Evolutionary conservation across 2,329 filamentous ascomycete species (phyloP).

Genomic region (Helminthosporium solani): DNA sequence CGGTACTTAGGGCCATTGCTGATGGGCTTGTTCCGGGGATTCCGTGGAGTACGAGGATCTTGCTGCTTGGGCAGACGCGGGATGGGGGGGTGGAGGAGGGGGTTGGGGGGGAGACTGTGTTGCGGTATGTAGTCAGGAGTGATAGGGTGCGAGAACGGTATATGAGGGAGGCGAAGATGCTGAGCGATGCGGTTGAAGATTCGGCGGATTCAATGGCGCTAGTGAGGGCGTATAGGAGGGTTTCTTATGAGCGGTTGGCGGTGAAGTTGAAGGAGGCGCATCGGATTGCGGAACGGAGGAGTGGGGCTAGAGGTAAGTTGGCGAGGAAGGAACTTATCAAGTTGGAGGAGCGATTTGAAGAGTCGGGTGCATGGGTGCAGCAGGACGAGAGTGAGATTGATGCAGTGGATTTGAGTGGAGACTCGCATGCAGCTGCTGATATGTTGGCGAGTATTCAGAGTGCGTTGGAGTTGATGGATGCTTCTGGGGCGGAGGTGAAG

Average conservation of each 20-base stretch:
- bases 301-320: slow-evolving; percentile 71
- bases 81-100: slow-evolving; percentile 31
- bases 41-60: slow-evolving; percentile 37
- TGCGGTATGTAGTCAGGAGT: slow-evolving; percentile 65
- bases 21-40: slow-evolving; percentile 74
- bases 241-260: slow-evolving; percentile 64
- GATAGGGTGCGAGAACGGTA: slow-evolving; percentile 55
- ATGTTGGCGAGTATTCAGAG: slow-evolving; percentile 69
- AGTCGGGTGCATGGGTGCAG: slow-evolving; percentile 53
- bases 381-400: slow-evolving; percentile 60
- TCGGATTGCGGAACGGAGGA: slow-evolving; percentile 71
- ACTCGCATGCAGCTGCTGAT: slow-evolving; percentile 69
- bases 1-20: slow-evolving; percentile 71
- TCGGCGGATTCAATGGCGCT: slow-evolving; percentile 58
- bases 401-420: slow-evolving; percentile 57
- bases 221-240: slow-evolving; percentile 60
- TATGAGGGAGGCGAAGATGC: slow-evolving; percentile 61
- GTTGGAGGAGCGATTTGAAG: slow-evolving; percentile 66
- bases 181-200: slow-evolving; percentile 62
- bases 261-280: slow-evolving; percentile 67
- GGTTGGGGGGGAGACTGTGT: slow-evolving; percentile 49
- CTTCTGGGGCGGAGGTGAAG: slow-evolving; percentile 64
- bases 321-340: slow-evolving; percentile 73
- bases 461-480: slow-evolving; percentile 61
- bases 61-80: slow-evolving; percentile 40